Percentiles rank a stretch among this genome's conserved stretches.
Evolutionary conservation across 1,284 basidiomycete genomes (phyloP).

Genomic region (Apiotrichum akiyoshidainum): DNA sequence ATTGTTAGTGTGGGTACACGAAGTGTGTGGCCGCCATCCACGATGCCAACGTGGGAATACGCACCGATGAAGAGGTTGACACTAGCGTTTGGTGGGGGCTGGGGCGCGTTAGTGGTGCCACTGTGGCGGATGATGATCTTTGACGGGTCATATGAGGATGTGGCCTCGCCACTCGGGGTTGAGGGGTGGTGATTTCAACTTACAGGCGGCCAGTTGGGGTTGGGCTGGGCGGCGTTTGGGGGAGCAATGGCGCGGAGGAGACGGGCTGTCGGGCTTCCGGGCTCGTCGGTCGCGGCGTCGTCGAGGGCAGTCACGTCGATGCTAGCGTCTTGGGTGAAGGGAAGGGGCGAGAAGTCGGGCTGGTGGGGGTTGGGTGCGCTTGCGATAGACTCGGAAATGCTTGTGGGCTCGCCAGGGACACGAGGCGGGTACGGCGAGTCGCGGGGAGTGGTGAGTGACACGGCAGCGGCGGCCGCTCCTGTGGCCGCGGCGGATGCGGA

Average conservation of each 20-base stretch:
- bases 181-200: constrained; percentile 20
- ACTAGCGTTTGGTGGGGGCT: constrained; percentile 49
- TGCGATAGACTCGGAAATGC: constrained; percentile 42
- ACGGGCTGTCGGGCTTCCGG: constrained; percentile 44
- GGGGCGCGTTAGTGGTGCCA: constrained; percentile 26
- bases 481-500: constrained; percentile 7
- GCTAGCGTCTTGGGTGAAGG: constrained; percentile 30
- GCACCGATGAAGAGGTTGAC: constrained; percentile 48
- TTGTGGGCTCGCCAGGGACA: constrained; percentile 27
- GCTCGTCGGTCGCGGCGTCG: constrained; percentile 29
- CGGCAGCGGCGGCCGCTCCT: background rate
- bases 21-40: background rate
- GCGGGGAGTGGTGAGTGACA: constrained; percentile 1
- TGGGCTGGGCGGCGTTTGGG: constrained; percentile 40
- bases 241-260: constrained; percentile 45
- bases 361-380: constrained; percentile 42
- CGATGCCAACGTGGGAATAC: constrained; percentile 4
- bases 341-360: constrained; percentile 39
- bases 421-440: constrained; percentile 14
- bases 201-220: constrained; percentile 42
- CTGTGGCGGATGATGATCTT: background rate
- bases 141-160: background rate
- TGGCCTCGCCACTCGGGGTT: background rate
- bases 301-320: constrained; percentile 34
- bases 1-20: background rate